phyloP scores from a whole-genome alignment of 805 yeast genomes.

The Candida maesae region DNA sequence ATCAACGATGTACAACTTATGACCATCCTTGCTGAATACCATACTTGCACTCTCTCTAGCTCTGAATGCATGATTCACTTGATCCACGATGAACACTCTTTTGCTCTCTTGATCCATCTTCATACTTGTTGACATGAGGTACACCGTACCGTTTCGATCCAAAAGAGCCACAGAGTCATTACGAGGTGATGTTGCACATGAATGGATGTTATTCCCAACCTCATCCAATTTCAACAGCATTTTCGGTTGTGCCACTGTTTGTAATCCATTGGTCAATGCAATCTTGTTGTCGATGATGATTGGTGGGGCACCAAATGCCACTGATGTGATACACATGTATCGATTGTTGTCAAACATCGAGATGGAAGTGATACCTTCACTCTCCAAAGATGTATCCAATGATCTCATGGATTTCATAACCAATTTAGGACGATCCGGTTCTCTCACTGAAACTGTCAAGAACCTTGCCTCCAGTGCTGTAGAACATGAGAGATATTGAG shows the following conservation, averaged over 20 bases:
- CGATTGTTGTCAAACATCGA: constrained; percentile 67
- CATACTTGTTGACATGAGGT: constrained; percentile 56
- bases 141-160: constrained; percentile 75
- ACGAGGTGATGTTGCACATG: constrained; percentile 72
- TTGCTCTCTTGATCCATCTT: constrained; percentile 54
- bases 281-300: constrained; percentile 64
- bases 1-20: constrained; percentile 70
- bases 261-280: constrained; percentile 36
- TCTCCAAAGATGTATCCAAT: constrained; percentile 62
- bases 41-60: constrained; percentile 76
- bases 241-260: constrained; percentile 54
- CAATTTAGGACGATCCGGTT: constrained; percentile 59
- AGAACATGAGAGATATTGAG: constrained; percentile 68
- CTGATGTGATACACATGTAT: constrained; percentile 53
- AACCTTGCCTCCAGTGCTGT: constrained; percentile 69
- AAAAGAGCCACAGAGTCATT: constrained; percentile 83
- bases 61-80: constrained; percentile 71
- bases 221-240: constrained; percentile 66
- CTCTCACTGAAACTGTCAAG: constrained; percentile 64
- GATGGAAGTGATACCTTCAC: constrained; percentile 86
- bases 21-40: constrained; percentile 76
- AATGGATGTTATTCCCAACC: constrained; percentile 76
- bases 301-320: constrained; percentile 63
- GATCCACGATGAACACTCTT: constrained; percentile 54
- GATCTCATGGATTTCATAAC: constrained; percentile 66